Evolutionary conservation across 169 alveolate species (phyloP).

Genomic region (Babesia ovis): DNA sequence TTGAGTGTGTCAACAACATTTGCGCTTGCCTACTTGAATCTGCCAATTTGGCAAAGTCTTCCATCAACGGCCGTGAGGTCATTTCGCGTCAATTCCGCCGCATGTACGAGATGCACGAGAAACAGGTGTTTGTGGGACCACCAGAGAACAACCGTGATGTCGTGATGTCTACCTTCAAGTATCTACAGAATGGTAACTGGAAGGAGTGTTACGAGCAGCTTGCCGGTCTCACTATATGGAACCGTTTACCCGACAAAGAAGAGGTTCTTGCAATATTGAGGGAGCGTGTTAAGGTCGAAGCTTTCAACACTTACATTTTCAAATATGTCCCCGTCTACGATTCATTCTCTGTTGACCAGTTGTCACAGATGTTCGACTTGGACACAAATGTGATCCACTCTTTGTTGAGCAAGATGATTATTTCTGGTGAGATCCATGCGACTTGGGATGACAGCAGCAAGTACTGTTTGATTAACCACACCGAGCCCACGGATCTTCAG

Average conservation of each 20-base stretch:
- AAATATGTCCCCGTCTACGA: slow-evolving; percentile 82
- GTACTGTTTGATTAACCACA: slow-evolving; percentile 85
- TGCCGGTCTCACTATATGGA: slow-evolving; percentile 82
- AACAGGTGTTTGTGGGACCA: slow-evolving; percentile 91
- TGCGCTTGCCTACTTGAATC: slow-evolving; percentile 91
- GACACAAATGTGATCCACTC: slow-evolving; percentile 81
- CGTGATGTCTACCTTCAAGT: slow-evolving; percentile 88
- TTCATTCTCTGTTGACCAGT: slow-evolving; percentile 84
- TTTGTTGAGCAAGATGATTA: slow-evolving; percentile 88
- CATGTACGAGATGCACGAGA: slow-evolving; percentile 90
- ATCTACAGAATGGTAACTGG: slow-evolving; percentile 93
- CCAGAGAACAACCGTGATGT: slow-evolving; percentile 94
- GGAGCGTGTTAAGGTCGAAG: slow-evolving; percentile 90
- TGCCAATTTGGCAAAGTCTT: slow-evolving; percentile 86
- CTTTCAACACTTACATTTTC: slow-evolving; percentile 90
- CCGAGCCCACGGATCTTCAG: slow-evolving; percentile 87
- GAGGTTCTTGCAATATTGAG: slow-evolving; percentile 81
- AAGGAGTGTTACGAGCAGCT: slow-evolving; percentile 86
- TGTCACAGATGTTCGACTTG: slow-evolving; percentile 84
- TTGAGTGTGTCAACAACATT: slow-evolving; percentile 91
- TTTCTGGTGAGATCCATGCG: slow-evolving; percentile 86
- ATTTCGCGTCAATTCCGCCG: slow-evolving; percentile 89
- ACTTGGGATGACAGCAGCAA: slow-evolving; percentile 89
- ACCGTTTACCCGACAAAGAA: slow-evolving; percentile 82
- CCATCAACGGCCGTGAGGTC: slow-evolving; percentile 68